Percentiles rank a stretch among this genome's conserved stretches.
phyloP scores from a whole-genome alignment of 2,329 filamentous ascomycete species.

The Botrytis cinerea region DNA sequence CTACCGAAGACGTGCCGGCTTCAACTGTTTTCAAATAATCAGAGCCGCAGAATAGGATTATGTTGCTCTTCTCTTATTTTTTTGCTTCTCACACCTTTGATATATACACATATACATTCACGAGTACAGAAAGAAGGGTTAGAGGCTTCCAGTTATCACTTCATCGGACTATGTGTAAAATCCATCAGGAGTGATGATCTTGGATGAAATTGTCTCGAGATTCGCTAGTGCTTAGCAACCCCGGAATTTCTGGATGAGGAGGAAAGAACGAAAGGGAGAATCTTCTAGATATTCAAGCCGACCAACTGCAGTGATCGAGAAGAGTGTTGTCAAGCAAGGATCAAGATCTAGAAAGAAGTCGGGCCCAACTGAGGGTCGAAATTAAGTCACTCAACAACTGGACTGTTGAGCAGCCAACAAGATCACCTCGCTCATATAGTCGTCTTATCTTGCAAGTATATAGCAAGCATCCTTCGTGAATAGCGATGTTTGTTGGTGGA shows the following conservation, averaged over 20 bases:
- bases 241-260: not conserved
- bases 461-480: not conserved
- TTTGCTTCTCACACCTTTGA: not conserved
- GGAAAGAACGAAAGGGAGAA: not conserved
- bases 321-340: not conserved
- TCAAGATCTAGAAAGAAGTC: not conserved
- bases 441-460: not conserved
- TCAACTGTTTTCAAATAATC: not conserved
- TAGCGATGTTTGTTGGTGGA: not conserved
- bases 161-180: not conserved
- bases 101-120: not conserved
- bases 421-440: not conserved
- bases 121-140: not conserved
- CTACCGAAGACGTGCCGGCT: not conserved
- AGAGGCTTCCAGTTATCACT: not conserved
- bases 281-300: not conserved
- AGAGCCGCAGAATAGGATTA: not conserved
- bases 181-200: not conserved
- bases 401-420: not conserved
- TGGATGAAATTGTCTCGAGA: not conserved
- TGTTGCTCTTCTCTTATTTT: not conserved
- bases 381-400: not conserved
- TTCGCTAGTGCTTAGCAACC: not conserved
- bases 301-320: not conserved
- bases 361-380: not conserved